Evolutionary conservation across 2,329 filamentous ascomycete genomes (phyloP).

Genomic region (Pseudocercospora macadamiae): DNA sequence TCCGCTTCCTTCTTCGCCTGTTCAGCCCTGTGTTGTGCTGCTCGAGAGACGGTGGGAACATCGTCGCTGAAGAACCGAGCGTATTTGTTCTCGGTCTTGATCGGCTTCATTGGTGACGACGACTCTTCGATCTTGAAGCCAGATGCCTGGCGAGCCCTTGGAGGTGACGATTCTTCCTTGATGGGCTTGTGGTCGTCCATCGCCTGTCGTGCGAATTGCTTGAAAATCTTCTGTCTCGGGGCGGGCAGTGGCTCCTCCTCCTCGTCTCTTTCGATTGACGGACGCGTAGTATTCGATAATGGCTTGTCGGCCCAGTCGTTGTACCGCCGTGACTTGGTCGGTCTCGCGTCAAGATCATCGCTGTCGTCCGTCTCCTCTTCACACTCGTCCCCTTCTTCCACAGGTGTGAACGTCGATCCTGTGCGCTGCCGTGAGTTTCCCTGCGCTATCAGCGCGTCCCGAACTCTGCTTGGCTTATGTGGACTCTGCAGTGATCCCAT

Average conservation of each 20-base stretch:
- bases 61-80: background rate
- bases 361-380: slow-evolving; percentile 24
- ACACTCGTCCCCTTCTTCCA: slow-evolving; percentile 14
- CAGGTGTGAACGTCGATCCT: background rate
- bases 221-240: slow-evolving; percentile 19
- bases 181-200: background rate
- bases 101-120: background rate
- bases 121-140: slow-evolving; percentile 4
- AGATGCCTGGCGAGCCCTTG: background rate
- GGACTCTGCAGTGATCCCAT: slow-evolving; percentile 34
- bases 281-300: background rate
- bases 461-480: slow-evolving; percentile 23
- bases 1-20: slow-evolving; percentile 28
- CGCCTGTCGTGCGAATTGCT: slow-evolving; percentile 17
- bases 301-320: background rate
- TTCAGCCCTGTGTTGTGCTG: slow-evolving; percentile 30
- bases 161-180: background rate
- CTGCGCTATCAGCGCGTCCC: slow-evolving; percentile 7
- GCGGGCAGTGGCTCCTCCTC: slow-evolving; percentile 2
- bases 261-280: slow-evolving; percentile 8
- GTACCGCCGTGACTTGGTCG: background rate
- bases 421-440: background rate
- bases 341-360: slow-evolving; percentile 30
- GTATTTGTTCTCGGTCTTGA: slow-evolving; percentile 6
- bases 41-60: background rate